Evolutionary conservation across 805 yeast species (phyloP), one percentile per base, ranked within the genome.

Genomic region (Ogataea methylovora): DNA sequence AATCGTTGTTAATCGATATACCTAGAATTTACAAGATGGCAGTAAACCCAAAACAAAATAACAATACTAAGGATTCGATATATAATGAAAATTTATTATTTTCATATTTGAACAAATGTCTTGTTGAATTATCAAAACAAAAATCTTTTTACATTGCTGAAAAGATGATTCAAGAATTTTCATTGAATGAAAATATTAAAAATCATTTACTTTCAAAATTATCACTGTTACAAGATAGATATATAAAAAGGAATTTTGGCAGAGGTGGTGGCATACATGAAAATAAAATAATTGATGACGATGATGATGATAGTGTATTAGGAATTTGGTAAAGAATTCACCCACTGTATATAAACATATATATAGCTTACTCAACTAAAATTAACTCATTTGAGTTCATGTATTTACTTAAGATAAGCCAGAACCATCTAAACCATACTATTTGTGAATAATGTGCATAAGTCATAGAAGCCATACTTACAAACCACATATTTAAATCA

Each of bases 381-480:
- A 65, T 60, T 42, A 84, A 62, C 48, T 84, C 87, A 56, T 90
- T 88, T 33, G 73, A 71, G 28, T 79, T 76, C 65, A 84, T 73
- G 58, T 86, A 90, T 41, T 88, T 67, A 39, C 95, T 81, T 12
- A 79, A 57, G 5, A 73, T 38, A 51, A 92, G 64, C 96, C 97
- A 92, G 1, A 86, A 79, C 63, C 83, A 84, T 44, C 98, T 69
- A 56, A 81, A 92, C 97, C 97, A 90, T 8, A 82, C 88, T 84
- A 92, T 84, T 56, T 92, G 98, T 2, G 94, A 76, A 41, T 67
- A 67, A 58, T 92, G 97, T 3, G 83, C 94, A 43, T 68, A 67
- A 3, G 79, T 61, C 95, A 90, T 86, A 4, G 95, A 83, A 0
- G 81, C 69, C 35, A 78, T 65, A 28, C 58, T 52, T 21, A 63